These are phyloP conservation scores for Sporothrix pseudoabietina DNA, from an alignment of 2,329 filamentous ascomycete species.

Conservation along the genomic window DNA sequence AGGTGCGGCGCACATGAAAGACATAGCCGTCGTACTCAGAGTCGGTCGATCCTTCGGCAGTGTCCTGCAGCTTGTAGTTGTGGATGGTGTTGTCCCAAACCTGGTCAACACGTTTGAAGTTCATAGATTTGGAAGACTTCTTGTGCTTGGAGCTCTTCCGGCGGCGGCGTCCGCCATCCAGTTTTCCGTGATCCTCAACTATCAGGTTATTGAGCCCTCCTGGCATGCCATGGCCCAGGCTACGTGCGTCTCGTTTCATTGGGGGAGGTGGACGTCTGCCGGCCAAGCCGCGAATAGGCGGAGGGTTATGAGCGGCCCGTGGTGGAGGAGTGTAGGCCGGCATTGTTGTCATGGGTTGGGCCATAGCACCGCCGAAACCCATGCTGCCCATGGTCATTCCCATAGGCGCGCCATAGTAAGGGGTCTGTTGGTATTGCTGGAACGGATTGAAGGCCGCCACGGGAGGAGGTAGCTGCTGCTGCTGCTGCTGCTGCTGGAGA, in stretches of 20 bases:
- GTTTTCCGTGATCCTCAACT: not conserved
- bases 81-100: constrained; percentile 56
- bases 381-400: constrained; percentile 6
- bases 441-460: constrained; percentile 21
- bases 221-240: not conserved
- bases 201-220: not conserved
- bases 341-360: not conserved
- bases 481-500: constrained; percentile 25
- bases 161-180: not conserved
- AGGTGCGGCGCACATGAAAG: constrained; percentile 80
- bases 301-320: not conserved
- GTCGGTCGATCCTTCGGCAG: constrained; percentile 49
- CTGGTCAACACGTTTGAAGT: constrained; percentile 57
- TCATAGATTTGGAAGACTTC: constrained; percentile 37
- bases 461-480: not conserved
- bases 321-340: constrained; percentile 14
- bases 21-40: constrained; percentile 73
- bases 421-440: not conserved
- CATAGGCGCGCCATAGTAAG: constrained; percentile 24
- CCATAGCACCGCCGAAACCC: not conserved
- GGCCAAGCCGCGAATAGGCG: not conserved
- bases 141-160: constrained; percentile 27
- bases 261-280: not conserved
- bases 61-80: constrained; percentile 58
- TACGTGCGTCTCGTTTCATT: not conserved